phyloP scores from a whole-genome alignment of 495 filamentous ascomycete genomes.

The Lindgomyces ingoldianus region DNA sequence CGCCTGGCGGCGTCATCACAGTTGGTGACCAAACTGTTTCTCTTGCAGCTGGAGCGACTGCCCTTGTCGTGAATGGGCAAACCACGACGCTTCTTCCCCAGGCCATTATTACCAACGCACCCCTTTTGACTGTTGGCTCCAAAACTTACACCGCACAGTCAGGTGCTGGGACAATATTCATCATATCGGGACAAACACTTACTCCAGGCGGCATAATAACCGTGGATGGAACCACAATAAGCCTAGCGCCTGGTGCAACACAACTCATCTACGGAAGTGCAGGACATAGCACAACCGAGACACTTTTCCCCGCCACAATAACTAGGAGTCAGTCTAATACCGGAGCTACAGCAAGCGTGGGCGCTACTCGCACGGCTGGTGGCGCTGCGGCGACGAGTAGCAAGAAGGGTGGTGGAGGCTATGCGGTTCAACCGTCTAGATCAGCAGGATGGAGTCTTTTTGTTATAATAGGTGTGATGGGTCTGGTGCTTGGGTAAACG shows the following conservation, averaged over 20 bases:
- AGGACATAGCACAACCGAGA: slow-evolving; percentile 17
- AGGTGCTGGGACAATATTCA: slow-evolving; percentile 38
- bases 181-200: slow-evolving; percentile 41
- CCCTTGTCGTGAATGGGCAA: slow-evolving; percentile 36
- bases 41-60: slow-evolving; percentile 35
- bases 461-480: too few relatives aligned
- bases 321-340: slow-evolving; percentile 13
- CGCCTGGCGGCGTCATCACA: slow-evolving; percentile 42
- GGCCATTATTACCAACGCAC: slow-evolving; percentile 25
- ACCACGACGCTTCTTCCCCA: slow-evolving; percentile 11
- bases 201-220: slow-evolving; percentile 44
- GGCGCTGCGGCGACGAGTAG: slow-evolving; percentile 10
- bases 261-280: slow-evolving; percentile 34
- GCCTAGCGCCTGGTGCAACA: slow-evolving; percentile 39
- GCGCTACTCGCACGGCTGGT: background rate
- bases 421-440: too few relatives aligned
- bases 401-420: slow-evolving; percentile 3
- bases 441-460: too few relatives aligned
- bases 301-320: slow-evolving; percentile 32
- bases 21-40: slow-evolving; percentile 37
- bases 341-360: slow-evolving; percentile 8
- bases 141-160: slow-evolving; percentile 33
- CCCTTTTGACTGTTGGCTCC: slow-evolving; percentile 33
- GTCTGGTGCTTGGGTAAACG: too few relatives aligned
- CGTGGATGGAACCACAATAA: slow-evolving; percentile 42